Conservation (phyloP, 1,139 yeast genomes). For the Suhomyces yuchorum region DNA sequence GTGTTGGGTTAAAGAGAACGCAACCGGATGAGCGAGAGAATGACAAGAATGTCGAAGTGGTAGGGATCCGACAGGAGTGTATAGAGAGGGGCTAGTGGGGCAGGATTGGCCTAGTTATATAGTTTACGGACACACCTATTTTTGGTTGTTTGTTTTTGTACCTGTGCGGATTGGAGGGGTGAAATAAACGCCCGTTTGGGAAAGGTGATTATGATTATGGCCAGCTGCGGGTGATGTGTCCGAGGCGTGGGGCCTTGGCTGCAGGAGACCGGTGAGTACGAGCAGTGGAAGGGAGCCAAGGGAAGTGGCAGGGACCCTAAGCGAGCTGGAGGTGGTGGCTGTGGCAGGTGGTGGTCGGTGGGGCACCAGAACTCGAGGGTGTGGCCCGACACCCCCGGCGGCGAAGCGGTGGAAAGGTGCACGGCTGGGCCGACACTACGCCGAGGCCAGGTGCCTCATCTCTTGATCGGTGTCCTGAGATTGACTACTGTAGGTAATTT, state of each 20-base stretch:
- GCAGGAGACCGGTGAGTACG: not conserved
- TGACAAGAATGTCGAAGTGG: not conserved
- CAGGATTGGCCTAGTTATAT: conserved; percentile 7
- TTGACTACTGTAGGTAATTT: not conserved
- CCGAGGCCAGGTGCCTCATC: not conserved
- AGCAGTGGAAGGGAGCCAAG: not conserved
- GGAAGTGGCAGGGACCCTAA: too few species aligned
- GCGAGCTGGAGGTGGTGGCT: too few species aligned
- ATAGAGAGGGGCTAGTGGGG: conserved; percentile 2
- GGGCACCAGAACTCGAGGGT: too few species aligned
- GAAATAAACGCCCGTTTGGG: conserved; percentile 4
- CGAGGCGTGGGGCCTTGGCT: not conserved
- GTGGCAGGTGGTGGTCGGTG: too few species aligned
- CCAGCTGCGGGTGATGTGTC: not conserved
- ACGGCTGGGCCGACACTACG: too few species aligned
- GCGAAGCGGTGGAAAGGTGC: too few species aligned
- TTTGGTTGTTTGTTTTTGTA: conserved; percentile 15
- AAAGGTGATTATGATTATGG: conserved; percentile 7
- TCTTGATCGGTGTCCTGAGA: not conserved
- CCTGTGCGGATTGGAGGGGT: conserved; percentile 10
- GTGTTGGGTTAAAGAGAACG: not conserved
- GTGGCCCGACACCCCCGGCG: too few species aligned
- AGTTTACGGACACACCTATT: conserved; percentile 9
- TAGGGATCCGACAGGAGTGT: conserved; percentile 1
- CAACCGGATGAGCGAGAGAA: conserved; percentile 1